Evolutionary conservation across 2,329 filamentous ascomycete genomes (phyloP).

Genomic region (Colletotrichum destructivum): DNA sequence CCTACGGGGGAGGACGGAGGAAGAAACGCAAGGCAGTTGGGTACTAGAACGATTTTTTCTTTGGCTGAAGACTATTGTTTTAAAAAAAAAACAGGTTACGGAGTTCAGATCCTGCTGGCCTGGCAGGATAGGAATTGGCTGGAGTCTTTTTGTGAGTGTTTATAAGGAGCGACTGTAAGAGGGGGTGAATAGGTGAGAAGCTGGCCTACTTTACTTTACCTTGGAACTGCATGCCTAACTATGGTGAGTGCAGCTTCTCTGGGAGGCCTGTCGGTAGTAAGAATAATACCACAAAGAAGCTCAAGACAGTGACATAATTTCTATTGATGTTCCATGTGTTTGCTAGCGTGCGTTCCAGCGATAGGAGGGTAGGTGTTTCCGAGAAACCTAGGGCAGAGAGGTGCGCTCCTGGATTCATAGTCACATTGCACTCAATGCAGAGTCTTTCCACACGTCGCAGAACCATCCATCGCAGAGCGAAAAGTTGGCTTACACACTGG

Average conservation of each 20-base stretch:
- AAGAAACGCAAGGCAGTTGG: not conserved
- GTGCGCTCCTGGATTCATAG: not conserved
- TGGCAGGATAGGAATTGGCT: conserved; percentile 28
- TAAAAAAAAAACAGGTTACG: conserved; percentile 15
- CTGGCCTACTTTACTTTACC: not conserved
- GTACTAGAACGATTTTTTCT: conserved; percentile 18
- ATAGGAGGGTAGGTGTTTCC: not conserved
- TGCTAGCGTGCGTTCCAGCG: not conserved
- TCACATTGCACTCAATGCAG: not conserved
- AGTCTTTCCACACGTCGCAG: not conserved
- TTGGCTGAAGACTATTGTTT: conserved; percentile 19
- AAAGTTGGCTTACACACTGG: not conserved
- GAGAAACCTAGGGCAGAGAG: not conserved
- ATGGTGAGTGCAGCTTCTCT: not conserved
- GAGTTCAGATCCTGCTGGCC: conserved; percentile 36
- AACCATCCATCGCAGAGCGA: not conserved
- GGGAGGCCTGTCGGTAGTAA: conserved; percentile 4
- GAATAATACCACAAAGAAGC: conserved; percentile 31
- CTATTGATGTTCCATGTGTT: not conserved
- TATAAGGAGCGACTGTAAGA: conserved; percentile 11
- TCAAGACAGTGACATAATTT: not conserved
- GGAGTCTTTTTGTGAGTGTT: conserved; percentile 24
- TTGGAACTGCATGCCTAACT: not conserved
- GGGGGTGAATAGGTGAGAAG: not conserved
- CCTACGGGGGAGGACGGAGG: no score